Evolutionary conservation across 495 filamentous ascomycete species (phyloP), one percentile per base, ranked within the genome.

Genomic region (Pyrenopolyporus hunteri): DNA sequence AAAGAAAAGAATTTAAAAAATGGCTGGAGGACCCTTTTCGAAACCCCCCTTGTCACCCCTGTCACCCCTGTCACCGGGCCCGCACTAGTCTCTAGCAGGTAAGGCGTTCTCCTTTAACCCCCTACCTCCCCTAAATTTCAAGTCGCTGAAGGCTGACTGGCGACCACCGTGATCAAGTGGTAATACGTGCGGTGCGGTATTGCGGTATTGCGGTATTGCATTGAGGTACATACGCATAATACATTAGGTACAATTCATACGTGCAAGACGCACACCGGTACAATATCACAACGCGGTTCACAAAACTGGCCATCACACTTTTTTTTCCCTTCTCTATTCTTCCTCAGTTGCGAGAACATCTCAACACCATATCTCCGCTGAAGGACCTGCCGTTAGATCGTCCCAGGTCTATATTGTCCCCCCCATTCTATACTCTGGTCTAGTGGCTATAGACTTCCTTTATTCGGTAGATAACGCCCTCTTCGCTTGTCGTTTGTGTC

Each of bases 51-150:
- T 46, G 40, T 46, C 32, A 39, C 32, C 13, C n/a, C n/a, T n/a
- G n/a, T n/a, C 17, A 25, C 25, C 57, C 57, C 46, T 46, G 40
- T 46, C 32, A 39, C 32, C 13, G 31, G 35, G 5, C 11, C 39
- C 6, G 22, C 13, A 14, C 69, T 71, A 71, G 37, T 1, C 63
- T 29, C 28, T 22, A 60, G 31, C 29, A 59, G 66, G 69, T 43
- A 69, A 65, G 20, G 63, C 63, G 33, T 33, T 58, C 46, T 57
- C 63, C 69, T 63, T 71, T 71, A 68, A 68, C 67, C 51, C 65
- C 65, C 61, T 64, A 59, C 45, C 47, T 56, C 55, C 53, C 46
- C 54, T 57, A 63, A 67, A 63, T 58, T 50, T 67, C 63, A 13
- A 42, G n/a, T 45, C 39, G 33, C 60, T 57, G 46, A 54, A 57